Conservation (phyloP, 2,329 filamentous ascomycete species). For the Chaetomium sp. region DNA sequence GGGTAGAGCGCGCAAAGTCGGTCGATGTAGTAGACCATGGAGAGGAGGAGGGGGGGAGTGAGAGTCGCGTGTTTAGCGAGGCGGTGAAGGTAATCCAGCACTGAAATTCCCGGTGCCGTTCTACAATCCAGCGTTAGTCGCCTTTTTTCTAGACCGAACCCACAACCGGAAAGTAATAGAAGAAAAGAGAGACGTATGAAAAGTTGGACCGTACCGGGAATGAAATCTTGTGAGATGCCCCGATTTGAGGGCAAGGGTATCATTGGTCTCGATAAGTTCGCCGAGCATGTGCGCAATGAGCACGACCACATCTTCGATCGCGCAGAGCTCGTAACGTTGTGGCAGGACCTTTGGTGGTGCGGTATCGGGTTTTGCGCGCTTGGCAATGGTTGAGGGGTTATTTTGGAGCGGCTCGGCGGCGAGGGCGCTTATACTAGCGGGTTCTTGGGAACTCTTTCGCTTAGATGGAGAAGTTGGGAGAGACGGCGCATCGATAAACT, state of each 20-base stretch:
- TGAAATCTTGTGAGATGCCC: conserved; percentile 91
- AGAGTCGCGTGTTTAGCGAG: conserved; percentile 91
- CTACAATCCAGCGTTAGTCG: conserved; percentile 31
- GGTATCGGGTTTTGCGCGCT: conserved; percentile 47
- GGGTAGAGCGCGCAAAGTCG: conserved; percentile 86
- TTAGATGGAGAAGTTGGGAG: conserved; percentile 27
- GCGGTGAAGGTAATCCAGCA: conserved; percentile 86
- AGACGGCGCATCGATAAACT: conserved; percentile 11
- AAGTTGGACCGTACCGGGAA: conserved; percentile 58
- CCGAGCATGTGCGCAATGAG: conserved; percentile 93
- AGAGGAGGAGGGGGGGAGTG: conserved; percentile 86
- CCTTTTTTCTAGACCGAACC: neutral
- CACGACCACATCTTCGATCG: conserved; percentile 79
- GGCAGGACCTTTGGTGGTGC: conserved; percentile 57
- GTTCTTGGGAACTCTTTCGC: conserved; percentile 39
- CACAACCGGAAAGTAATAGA: neutral
- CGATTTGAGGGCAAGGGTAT: conserved; percentile 75
- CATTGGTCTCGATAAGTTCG: conserved; percentile 90
- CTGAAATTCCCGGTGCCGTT: conserved; percentile 80
- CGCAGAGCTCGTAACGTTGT: conserved; percentile 70
- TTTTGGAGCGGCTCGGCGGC: conserved; percentile 17
- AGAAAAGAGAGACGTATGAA: neutral
- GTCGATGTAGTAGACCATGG: conserved; percentile 99
- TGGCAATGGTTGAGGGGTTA: conserved; percentile 31
- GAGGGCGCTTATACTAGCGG: conserved; percentile 20